Percentiles rank a stretch among this genome's conserved stretches.
These are phyloP conservation scores for Mycosphaerella arachidis DNA, from an alignment of 2,329 filamentous ascomycete species.

Conservation along the genomic window DNA sequence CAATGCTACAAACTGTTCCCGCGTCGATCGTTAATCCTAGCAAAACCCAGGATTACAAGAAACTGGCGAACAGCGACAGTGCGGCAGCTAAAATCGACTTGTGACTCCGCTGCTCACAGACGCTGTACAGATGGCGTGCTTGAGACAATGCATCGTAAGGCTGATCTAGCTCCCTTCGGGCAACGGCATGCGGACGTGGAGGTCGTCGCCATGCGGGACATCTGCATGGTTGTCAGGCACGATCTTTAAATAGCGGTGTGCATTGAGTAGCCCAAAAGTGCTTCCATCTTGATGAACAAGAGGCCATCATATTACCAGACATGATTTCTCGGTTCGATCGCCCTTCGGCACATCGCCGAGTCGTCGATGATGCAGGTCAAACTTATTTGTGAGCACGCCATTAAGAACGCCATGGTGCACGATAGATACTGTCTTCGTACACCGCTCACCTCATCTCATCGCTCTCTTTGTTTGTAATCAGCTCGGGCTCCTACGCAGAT, in stretches of 20 bases:
- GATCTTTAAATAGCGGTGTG: neutral
- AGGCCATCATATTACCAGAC: neutral
- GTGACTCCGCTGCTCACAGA: too few species aligned
- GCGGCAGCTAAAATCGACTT: too few species aligned
- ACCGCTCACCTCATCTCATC: neutral
- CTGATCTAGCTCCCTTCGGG: neutral
- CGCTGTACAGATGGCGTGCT: neutral
- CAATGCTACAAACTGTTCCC: too few species aligned
- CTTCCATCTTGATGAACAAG: neutral
- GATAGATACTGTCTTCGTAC: neutral
- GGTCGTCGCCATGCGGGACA: neutral
- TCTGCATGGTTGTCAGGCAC: neutral
- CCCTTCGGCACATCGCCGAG: neutral
- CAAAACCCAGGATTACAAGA: too few species aligned
- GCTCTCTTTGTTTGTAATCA: neutral
- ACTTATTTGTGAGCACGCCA: neutral
- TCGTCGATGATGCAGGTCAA: neutral
- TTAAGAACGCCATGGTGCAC: neutral
- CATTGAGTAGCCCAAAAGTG: neutral
- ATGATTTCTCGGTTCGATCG: neutral
- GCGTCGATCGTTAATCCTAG: too few species aligned
- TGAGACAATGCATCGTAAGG: neutral
- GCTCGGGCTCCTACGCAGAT: neutral
- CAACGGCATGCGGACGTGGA: neutral
- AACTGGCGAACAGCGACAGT: too few species aligned